phyloP scores from a whole-genome alignment of 495 filamentous ascomycete genomes.

The Cercophora samala region DNA sequence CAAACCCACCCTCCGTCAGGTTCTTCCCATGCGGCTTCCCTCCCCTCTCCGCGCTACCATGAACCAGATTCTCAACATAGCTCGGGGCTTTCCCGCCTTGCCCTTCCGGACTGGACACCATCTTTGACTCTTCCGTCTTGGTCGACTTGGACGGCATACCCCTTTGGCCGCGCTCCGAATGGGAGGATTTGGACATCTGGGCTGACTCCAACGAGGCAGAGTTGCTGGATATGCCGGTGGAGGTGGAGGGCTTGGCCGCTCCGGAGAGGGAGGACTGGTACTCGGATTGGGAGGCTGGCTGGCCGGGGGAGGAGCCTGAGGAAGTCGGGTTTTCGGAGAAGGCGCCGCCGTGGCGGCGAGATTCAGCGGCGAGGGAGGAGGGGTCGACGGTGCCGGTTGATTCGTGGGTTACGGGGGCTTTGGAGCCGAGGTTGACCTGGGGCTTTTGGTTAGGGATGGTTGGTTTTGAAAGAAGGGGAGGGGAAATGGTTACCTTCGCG shows the following conservation, averaged over 20 bases:
- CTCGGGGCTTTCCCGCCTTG: conserved; percentile 32
- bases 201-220: background rate
- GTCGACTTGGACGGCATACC: conserved; percentile 6
- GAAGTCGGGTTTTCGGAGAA: conserved; percentile 25
- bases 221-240: background rate
- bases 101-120: background rate
- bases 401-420: conserved; percentile 33
- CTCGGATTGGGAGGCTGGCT: background rate
- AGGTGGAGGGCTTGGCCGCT: too few relatives aligned
- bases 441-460: background rate
- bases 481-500: conserved; percentile 17
- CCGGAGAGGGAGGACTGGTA: conserved; percentile 5
- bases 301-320: conserved; percentile 16
- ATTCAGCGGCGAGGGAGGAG: conserved; percentile 42
- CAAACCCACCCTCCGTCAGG: conserved; percentile 36
- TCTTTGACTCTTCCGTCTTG: background rate
- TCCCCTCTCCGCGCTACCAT: conserved; percentile 4
- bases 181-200: background rate
- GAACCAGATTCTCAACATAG: conserved; percentile 30
- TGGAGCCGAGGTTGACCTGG: background rate
- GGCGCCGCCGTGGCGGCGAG: conserved; percentile 22
- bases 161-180: background rate
- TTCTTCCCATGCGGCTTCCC: conserved; percentile 42
- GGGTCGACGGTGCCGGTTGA: conserved; percentile 30
- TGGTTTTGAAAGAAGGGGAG: background rate